Evolutionary conservation across 2,329 filamentous ascomycete species (phyloP).

Genomic region (Volutella citrinella): DNA sequence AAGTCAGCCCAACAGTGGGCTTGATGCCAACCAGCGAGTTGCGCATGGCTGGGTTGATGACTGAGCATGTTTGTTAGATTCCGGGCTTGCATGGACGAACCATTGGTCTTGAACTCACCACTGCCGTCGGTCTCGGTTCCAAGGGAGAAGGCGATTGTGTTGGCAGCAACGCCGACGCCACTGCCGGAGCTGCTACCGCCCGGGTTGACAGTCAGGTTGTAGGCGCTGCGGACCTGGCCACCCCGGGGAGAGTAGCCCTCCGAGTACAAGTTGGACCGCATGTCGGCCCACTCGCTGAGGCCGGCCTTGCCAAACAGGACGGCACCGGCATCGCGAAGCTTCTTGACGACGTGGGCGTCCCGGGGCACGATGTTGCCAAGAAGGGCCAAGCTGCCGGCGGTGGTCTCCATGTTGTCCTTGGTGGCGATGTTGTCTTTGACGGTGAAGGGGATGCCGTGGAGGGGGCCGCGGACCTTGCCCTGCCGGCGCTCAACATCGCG

Average conservation of each 20-base stretch:
- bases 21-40: conserved; percentile 72
- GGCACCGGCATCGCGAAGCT: conserved; percentile 62
- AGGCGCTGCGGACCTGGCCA: conserved; percentile 62
- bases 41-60: conserved; percentile 69
- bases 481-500: conserved; percentile 58
- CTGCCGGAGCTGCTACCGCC: conserved; percentile 68
- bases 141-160: conserved; percentile 60
- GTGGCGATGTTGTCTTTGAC: conserved; percentile 67
- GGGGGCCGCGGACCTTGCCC: conserved; percentile 57
- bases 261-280: conserved; percentile 65
- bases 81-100: too few species aligned
- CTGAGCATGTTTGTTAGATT: conserved; percentile 24
- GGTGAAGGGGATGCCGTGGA: conserved; percentile 74
- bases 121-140: conserved; percentile 75
- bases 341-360: conserved; percentile 63
- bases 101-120: conserved; percentile 31
- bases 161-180: conserved; percentile 61
- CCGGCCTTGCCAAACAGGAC: conserved; percentile 69
- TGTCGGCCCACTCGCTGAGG: conserved; percentile 72
- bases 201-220: conserved; percentile 66
- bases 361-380: conserved; percentile 63
- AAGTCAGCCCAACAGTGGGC: conserved; percentile 71
- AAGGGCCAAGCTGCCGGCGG: conserved; percentile 66
- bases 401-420: conserved; percentile 78
- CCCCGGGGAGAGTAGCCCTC: conserved; percentile 65